Conservation (phyloP, 371 early-diverging fungal species). For the Encephalitozoon cuniculi region DNA sequence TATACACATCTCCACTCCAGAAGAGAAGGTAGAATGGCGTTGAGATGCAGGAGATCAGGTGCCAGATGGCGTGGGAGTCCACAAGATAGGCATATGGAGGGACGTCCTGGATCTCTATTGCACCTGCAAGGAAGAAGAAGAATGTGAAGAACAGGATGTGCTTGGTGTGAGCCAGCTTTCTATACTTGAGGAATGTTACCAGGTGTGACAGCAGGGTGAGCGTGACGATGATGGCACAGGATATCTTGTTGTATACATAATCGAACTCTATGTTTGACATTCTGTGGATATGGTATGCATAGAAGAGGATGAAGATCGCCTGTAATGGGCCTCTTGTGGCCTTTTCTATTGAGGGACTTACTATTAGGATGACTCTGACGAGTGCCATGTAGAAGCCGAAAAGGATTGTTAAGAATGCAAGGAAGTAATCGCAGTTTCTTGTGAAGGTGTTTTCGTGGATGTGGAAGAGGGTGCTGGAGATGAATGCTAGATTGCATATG, state of each 20-base stretch:
- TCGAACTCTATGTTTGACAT: conserved; percentile 50
- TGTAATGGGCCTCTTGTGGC: background rate
- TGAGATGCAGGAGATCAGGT: conserved; percentile 25
- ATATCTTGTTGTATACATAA: conserved; percentile 44
- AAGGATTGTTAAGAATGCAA: conserved; percentile 38
- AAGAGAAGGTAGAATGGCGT: conserved; percentile 32
- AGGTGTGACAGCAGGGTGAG: conserved; percentile 11
- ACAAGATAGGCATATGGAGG: conserved; percentile 49
- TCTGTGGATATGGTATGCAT: conserved; percentile 38
- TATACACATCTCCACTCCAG: conserved; percentile 29
- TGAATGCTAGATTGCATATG: conserved; percentile 34
- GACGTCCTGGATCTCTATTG: conserved; percentile 48
- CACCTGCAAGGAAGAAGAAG: conserved; percentile 22
- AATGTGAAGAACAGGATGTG: conserved; percentile 33
- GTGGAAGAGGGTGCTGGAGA: conserved; percentile 51
- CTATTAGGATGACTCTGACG: conserved; percentile 11
- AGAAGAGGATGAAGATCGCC: conserved; percentile 9
- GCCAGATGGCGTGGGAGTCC: conserved; percentile 56
- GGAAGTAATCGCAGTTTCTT: conserved; percentile 50
- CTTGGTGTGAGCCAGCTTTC: background rate
- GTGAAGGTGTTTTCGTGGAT: conserved; percentile 47
- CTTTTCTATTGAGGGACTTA: background rate
- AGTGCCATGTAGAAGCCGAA: conserved; percentile 31
- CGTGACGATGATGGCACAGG: conserved; percentile 36
- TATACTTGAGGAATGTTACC: conserved; percentile 15